A percentile compares a stretch with the other conserved stretches of the same genome.
Evolutionary conservation across 495 filamentous ascomycete genomes (phyloP).

Genomic region (Penicillium taxi): DNA sequence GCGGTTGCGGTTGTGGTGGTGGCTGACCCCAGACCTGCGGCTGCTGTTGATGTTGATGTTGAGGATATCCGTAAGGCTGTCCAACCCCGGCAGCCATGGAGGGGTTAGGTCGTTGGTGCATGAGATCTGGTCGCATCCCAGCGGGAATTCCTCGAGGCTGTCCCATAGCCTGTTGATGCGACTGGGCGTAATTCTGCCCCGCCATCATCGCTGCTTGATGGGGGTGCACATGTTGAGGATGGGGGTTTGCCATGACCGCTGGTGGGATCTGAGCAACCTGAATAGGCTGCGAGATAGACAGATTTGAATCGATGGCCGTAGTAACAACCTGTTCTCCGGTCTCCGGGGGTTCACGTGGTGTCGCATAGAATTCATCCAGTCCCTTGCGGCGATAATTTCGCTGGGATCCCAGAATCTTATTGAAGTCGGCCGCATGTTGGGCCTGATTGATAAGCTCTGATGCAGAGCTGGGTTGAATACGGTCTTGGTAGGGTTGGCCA

Average conservation of each 20-base stretch:
- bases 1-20: slow-evolving; percentile 47
- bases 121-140: slow-evolving; percentile 37
- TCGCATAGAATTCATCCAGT: slow-evolving; percentile 67
- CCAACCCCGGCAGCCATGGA: slow-evolving; percentile 31
- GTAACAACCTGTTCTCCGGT: slow-evolving; percentile 42
- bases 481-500: slow-evolving; percentile 82
- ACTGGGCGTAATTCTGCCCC: slow-evolving; percentile 26
- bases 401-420: slow-evolving; percentile 68
- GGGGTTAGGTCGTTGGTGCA: slow-evolving; percentile 40
- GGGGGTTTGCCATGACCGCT: slow-evolving; percentile 32
- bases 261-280: slow-evolving; percentile 36
- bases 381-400: slow-evolving; percentile 67
- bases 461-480: slow-evolving; percentile 67
- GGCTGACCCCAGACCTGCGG: slow-evolving; percentile 49
- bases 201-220: slow-evolving; percentile 37
- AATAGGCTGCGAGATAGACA: slow-evolving; percentile 39
- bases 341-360: slow-evolving; percentile 64
- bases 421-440: slow-evolving; percentile 81
- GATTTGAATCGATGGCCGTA: slow-evolving; percentile 43
- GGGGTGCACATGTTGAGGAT: slow-evolving; percentile 32
- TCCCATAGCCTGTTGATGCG: slow-evolving; percentile 33
- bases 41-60: slow-evolving; percentile 39
- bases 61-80: slow-evolving; percentile 42
- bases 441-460: slow-evolving; percentile 85
- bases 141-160: slow-evolving; percentile 37